Base-by-base conservation (phyloP, 495 filamentous ascomycete species). In the Podospora pseudocomata region DNA sequence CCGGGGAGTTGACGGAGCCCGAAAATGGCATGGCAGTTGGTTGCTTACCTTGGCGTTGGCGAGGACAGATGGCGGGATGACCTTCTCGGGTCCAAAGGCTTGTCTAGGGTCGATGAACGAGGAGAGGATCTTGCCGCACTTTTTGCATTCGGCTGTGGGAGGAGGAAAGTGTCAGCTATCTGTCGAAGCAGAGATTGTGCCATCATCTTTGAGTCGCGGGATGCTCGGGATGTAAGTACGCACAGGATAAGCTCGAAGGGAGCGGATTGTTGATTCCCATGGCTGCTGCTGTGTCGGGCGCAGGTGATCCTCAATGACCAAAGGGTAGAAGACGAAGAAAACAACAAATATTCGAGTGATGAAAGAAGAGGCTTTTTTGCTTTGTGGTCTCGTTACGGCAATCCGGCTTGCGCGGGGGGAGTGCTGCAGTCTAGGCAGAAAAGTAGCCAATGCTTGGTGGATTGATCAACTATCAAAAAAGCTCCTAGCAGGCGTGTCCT, bases 41-140 rank as follows among this genome's bases (percentile, higher is more conserved):
- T 13, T 69, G 72, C 84, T 70, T 81, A 95, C 92, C 88, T 98
- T 97, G 72, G 95, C 96, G 74, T 90, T 89, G 56, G 92, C 89
- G 69, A 99, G 87, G 72, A 99, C 86, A 57, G 90, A 87, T 3
- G 96, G 95, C 55, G 95, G 95, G 77, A 99, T 99, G 75, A 99
- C 87, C 80, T 98, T 98, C 77, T 99, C 95, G 44, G 95, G 95
- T 4, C 94, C 92, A 78, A 98, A 97, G 15, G 96, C 83, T 84
- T 98, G 95, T 71, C 87, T 86, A 19, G 95, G 96, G 75, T 99
- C 95, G 72, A 99, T 86, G 73, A 99, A 99, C 4, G 94, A 97
- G 54, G 92, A 86, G 60, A 99, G 86, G 72, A 98, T 97, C 82
- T 95, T 97, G 67, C 89, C 91, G 70, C 89, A 91, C 80, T 96